Conservation (phyloP, 345 rosid species). For the Eutrema heterophyllum region DNA sequence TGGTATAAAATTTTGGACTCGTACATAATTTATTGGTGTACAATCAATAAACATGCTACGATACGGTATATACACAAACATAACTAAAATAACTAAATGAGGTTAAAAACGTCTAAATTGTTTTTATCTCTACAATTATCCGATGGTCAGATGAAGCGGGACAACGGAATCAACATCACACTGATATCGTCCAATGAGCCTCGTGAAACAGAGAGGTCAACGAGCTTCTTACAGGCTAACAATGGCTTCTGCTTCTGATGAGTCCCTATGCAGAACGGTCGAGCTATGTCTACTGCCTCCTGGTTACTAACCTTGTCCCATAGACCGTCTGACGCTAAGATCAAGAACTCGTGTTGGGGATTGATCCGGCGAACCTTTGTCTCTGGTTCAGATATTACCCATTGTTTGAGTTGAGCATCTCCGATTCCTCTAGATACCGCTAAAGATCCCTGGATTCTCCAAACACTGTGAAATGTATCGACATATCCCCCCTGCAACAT, state of each 20-base stretch:
- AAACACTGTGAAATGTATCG: constrained; percentile 49
- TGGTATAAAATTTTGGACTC: neutral
- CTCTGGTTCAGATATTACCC: constrained; percentile 81
- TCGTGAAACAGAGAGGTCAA: constrained; percentile 52
- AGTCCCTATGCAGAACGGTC: constrained; percentile 38
- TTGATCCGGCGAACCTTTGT: constrained; percentile 40
- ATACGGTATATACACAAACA: neutral
- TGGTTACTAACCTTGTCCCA: constrained; percentile 88
- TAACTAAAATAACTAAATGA: neutral
- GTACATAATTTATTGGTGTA: neutral
- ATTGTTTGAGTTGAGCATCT: constrained; percentile 59
- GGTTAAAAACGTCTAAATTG: neutral
- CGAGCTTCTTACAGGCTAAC: constrained; percentile 63
- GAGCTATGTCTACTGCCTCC: constrained; percentile 70
- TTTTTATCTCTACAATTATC: neutral
- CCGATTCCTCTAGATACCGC: constrained; percentile 91
- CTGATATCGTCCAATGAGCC: constrained; percentile 76
- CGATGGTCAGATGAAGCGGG: constrained; percentile 16
- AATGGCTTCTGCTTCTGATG: constrained; percentile 28
- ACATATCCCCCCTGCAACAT: constrained; percentile 73
- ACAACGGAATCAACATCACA: constrained; percentile 52
- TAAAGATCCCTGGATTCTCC: constrained; percentile 80
- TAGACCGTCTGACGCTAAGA: constrained; percentile 85
- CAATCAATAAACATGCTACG: neutral
- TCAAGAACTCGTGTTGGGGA: constrained; percentile 63